Evolutionary conservation across 2,329 filamentous ascomycete genomes (phyloP), one percentile per base, ranked within the genome.

Genomic region (Stagonosporopsis tanaceti): DNA sequence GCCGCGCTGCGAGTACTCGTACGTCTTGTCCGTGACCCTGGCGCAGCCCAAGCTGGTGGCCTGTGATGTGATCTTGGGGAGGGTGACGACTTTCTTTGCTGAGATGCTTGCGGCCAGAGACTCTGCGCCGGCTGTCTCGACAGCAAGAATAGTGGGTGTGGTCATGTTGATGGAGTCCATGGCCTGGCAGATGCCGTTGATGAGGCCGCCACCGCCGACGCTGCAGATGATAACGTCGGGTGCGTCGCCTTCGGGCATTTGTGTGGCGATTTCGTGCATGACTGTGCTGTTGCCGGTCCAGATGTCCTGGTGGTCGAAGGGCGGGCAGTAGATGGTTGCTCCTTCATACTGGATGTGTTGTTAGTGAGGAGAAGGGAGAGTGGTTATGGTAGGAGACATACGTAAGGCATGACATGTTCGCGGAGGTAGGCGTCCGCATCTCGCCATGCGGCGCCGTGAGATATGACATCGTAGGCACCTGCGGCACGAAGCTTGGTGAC

Each of bases 141-240:
- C 82, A 2, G 89, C 91, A 12, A 96, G 73, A 9, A 96, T 83
- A 50, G 64, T 81, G 67, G 71, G 64, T 5, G 50, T 51, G 35
- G 52, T 30, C 61, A 73, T 71, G 20, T 65, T 66, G 6, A 73
- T 61, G 58, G 78, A 75, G 67, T 88, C 83, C 24, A 93, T 79
- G 9, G 89, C 91, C 70, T 88, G 81, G 76, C 91, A 85, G 53
- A 96, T 78, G 4, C 92, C 92, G 68, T 89, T 90, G 50, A 96
- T 82, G 22, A 96, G 78, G 0, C 92, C 92, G 15, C 92, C 92
- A 9, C 92, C 92, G 6, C 92, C 92, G 35, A 93, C 90, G 57
- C 84, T 89, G 76, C 90, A 94, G 41, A 95, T 84, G 12, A 96
- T 81, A 3, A 83, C 89, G 67, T 93, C 88, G 3, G 90, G 82